These are phyloP conservation scores for Alternaria consortialis DNA, from an alignment of 2,329 filamentous ascomycete species.

Conservation along the genomic window DNA sequence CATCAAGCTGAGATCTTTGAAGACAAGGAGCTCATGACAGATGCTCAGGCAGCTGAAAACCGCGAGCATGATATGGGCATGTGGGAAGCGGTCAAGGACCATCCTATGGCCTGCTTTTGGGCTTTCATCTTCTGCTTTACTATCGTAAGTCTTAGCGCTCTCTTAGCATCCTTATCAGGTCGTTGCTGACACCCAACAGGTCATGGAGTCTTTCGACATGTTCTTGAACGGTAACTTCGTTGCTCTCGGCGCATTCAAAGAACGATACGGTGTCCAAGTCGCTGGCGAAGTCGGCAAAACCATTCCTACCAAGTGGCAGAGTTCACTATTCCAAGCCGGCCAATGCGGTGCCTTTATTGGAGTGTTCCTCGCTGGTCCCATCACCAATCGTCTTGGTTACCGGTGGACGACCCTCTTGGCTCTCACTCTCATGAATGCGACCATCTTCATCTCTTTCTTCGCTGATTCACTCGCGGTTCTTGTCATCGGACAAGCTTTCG, in stretches of 20 bases:
- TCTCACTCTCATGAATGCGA: slow-evolving; percentile 65
- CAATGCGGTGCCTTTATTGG: slow-evolving; percentile 68
- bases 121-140: slow-evolving; percentile 64
- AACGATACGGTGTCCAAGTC: slow-evolving; percentile 57
- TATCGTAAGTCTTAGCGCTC: slow-evolving; percentile 53
- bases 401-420: slow-evolving; percentile 64
- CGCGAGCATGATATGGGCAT: slow-evolving; percentile 61
- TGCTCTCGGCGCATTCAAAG: slow-evolving; percentile 59
- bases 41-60: slow-evolving; percentile 65
- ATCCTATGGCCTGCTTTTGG: slow-evolving; percentile 64
- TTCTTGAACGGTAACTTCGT: slow-evolving; percentile 69
- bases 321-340: slow-evolving; percentile 64
- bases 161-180: not conserved
- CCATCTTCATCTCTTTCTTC: slow-evolving; percentile 69
- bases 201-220: slow-evolving; percentile 71
- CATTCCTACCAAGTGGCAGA: slow-evolving; percentile 66
- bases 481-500: slow-evolving; percentile 65
- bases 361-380: slow-evolving; percentile 66
- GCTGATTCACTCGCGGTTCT: slow-evolving; percentile 57
- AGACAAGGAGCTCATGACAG: slow-evolving; percentile 33
- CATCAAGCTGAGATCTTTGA: slow-evolving; percentile 25
- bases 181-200: slow-evolving; percentile 50
- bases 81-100: slow-evolving; percentile 58
- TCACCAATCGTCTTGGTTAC: slow-evolving; percentile 67
- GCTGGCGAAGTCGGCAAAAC: slow-evolving; percentile 38